These are phyloP conservation scores for Schwanniomyces sp. DNA, from an alignment of 805 yeast genomes.

Conservation along the genomic window DNA sequence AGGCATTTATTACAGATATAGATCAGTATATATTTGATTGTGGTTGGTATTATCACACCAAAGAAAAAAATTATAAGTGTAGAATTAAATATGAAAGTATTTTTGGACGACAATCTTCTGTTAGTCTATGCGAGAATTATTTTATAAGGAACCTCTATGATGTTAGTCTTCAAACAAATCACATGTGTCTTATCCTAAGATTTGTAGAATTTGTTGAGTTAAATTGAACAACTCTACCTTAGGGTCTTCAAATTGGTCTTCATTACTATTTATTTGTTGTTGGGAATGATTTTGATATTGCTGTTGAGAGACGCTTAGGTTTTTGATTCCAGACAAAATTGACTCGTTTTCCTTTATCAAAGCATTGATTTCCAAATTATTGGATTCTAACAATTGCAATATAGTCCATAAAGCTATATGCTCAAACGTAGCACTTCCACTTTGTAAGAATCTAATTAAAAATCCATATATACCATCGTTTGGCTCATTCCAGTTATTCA, in stretches of 20 bases:
- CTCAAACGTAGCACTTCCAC: slow-evolving; percentile 91
- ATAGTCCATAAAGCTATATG: slow-evolving; percentile 98
- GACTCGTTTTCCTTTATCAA: slow-evolving; percentile 56
- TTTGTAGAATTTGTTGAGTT: slow-evolving; percentile 66
- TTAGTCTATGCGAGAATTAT: not conserved
- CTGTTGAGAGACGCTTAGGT: slow-evolving; percentile 41
- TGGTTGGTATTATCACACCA: not conserved
- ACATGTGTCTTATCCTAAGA: slow-evolving; percentile 31
- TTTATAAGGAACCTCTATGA: not conserved
- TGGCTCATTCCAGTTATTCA: slow-evolving; percentile 76
- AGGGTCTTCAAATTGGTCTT: slow-evolving; percentile 57
- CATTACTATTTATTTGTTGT: slow-evolving; percentile 18
- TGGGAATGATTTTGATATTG: slow-evolving; percentile 23
- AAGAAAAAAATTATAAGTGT: not conserved
- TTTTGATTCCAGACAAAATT: slow-evolving; percentile 55
- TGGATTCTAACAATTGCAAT: slow-evolving; percentile 86
- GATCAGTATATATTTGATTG: not conserved
- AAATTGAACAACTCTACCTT: slow-evolving; percentile 63
- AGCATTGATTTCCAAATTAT: slow-evolving; percentile 59
- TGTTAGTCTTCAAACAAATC: not conserved
- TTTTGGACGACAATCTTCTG: not conserved
- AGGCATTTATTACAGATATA: not conserved
- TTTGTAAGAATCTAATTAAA: slow-evolving; percentile 72
- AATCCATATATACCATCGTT: slow-evolving; percentile 86
- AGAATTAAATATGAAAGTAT: not conserved